Percentiles rank a stretch among this genome's conserved stretches.
Conservation (phyloP, 2,329 filamentous ascomycete genomes). For the Alternaria dauci region DNA sequence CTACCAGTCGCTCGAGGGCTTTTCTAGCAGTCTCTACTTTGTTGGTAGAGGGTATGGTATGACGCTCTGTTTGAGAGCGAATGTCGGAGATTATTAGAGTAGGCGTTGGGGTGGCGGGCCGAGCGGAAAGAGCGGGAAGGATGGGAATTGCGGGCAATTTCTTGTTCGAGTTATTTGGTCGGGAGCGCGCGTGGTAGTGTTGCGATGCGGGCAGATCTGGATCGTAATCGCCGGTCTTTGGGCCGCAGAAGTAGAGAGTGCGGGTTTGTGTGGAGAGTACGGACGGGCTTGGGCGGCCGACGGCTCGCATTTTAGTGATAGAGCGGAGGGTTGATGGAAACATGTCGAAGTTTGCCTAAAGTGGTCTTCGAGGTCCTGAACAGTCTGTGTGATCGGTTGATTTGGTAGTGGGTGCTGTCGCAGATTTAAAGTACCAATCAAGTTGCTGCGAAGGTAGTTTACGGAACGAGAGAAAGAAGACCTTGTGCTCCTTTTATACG, state of each 20-base stretch:
- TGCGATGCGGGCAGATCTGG: neutral
- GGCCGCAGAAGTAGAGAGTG: constrained; percentile 8
- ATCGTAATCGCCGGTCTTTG: constrained; percentile 3
- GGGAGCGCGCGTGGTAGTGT: constrained; percentile 1
- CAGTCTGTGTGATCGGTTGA: neutral
- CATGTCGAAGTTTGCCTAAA: neutral
- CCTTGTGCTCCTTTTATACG: neutral
- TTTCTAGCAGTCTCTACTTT: neutral
- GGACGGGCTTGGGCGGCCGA: neutral
- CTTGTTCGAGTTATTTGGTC: neutral
- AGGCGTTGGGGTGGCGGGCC: neutral
- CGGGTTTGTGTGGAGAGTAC: constrained; percentile 4
- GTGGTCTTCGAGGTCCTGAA: neutral
- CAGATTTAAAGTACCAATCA: neutral
- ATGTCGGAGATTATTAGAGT: neutral
- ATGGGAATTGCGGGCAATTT: neutral
- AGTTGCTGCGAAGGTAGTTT: neutral
- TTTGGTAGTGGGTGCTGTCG: neutral
- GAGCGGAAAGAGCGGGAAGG: neutral
- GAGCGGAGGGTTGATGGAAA: neutral
- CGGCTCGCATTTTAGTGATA: neutral
- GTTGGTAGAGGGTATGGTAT: neutral
- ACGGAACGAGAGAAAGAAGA: neutral
- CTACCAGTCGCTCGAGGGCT: neutral
- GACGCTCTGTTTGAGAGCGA: neutral